phyloP scores from a whole-genome alignment of 2,329 filamentous ascomycete species.

The Talaromyces funiculosus region DNA sequence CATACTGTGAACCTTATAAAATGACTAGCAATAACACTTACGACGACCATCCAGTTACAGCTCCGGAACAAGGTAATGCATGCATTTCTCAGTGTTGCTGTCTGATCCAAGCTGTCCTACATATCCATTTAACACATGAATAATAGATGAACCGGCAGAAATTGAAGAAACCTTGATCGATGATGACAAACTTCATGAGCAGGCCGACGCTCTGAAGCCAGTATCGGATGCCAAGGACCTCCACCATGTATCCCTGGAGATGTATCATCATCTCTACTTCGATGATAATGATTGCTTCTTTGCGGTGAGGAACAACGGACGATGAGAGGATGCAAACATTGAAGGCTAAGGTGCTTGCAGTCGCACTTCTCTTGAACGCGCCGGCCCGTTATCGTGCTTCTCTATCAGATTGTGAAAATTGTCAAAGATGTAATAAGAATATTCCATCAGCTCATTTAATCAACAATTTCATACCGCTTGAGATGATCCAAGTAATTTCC shows the following conservation, averaged over 20 bases:
- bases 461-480: neutral
- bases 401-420: neutral
- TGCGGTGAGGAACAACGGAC: conserved; percentile 18
- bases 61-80: neutral
- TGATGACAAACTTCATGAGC: neutral
- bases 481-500: neutral
- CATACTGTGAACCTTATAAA: neutral
- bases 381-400: neutral
- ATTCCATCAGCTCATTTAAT: neutral
- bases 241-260: conserved; percentile 15
- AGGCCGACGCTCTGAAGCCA: neutral
- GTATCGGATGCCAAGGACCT: neutral
- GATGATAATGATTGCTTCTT: conserved; percentile 34
- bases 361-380: neutral
- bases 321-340: neutral
- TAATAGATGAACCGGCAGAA: neutral
- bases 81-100: neutral
- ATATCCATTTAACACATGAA: neutral
- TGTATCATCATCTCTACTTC: conserved; percentile 30
- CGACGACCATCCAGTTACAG: neutral
- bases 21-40: neutral
- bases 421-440: neutral
- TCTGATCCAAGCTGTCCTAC: neutral
- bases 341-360: neutral
- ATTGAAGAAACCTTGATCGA: neutral